These are phyloP conservation scores for Trichoderma sp. DNA, from an alignment of 2,329 filamentous ascomycete species.

Conservation along the genomic window DNA sequence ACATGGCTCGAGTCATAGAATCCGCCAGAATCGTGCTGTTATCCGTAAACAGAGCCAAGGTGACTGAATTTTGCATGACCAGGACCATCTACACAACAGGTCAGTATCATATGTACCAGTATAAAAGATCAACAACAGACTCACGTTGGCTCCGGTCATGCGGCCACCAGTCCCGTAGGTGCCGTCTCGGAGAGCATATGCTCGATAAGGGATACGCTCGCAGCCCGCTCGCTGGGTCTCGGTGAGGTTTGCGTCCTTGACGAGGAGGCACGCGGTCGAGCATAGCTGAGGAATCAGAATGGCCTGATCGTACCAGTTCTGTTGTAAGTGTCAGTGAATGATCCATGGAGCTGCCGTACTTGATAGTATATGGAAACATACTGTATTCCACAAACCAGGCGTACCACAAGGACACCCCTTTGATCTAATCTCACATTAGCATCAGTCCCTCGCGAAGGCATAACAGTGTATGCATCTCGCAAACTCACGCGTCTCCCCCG, in stretches of 20 bases:
- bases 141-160: constrained; percentile 34
- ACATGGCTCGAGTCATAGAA: constrained; percentile 30
- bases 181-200: constrained; percentile 32
- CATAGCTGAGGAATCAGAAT: constrained; percentile 34
- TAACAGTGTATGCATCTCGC: background rate
- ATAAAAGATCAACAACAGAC: no score
- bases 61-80: constrained; percentile 35
- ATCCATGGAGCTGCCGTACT: background rate
- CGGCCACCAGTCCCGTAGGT: constrained; percentile 31
- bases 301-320: constrained; percentile 36
- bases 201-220: constrained; percentile 31
- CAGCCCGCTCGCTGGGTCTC: constrained; percentile 30
- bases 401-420: constrained; percentile 30
- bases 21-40: constrained; percentile 32
- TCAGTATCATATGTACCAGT: background rate
- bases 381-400: constrained; percentile 33
- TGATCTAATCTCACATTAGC: constrained; percentile 7
- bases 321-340: background rate
- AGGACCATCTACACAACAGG: constrained; percentile 29
- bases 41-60: constrained; percentile 32
- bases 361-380: background rate
- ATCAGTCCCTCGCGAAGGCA: background rate
- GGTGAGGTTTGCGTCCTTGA: constrained; percentile 31
- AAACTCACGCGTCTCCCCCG: constrained; percentile 31
- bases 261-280: constrained; percentile 32